Percentiles rank a stretch among this genome's conserved stretches.
Conservation (phyloP, 2,329 filamentous ascomycete species). For the Aureobasidium uvarum region DNA sequence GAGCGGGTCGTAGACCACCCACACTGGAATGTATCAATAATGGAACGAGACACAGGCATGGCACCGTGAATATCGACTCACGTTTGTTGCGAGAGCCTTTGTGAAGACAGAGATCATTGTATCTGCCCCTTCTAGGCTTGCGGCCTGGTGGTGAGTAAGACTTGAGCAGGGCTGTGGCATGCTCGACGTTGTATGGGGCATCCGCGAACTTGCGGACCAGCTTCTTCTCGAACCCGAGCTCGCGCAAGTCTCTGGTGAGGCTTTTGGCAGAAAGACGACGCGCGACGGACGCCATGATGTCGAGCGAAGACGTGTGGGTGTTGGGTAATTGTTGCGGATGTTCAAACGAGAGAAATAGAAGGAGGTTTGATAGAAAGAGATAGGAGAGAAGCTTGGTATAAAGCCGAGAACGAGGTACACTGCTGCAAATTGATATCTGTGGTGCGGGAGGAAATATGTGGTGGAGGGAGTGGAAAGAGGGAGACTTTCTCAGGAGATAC, state of each 20-base stretch:
- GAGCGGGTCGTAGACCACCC: constrained; percentile 22
- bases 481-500: neutral
- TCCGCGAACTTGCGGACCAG: neutral
- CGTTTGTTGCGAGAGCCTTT: neutral
- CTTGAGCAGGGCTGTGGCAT: constrained; percentile 4
- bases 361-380: neutral
- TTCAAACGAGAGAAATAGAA: neutral
- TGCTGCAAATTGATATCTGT: neutral
- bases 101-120: neutral
- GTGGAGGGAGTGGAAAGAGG: neutral
- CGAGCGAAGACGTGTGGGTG: neutral
- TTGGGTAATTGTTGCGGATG: neutral
- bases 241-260: neutral
- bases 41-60: neutral
- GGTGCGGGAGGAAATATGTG: neutral
- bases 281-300: neutral
- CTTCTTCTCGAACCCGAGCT: constrained; percentile 1
- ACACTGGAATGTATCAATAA: neutral
- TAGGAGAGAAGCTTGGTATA: neutral
- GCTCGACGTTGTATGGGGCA: neutral
- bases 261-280: neutral
- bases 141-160: neutral
- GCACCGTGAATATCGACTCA: neutral
- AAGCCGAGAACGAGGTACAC: neutral
- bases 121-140: constrained; percentile 5